Base-by-base conservation (phyloP, 345 rosid species). In the Linum lewisii region DNA sequence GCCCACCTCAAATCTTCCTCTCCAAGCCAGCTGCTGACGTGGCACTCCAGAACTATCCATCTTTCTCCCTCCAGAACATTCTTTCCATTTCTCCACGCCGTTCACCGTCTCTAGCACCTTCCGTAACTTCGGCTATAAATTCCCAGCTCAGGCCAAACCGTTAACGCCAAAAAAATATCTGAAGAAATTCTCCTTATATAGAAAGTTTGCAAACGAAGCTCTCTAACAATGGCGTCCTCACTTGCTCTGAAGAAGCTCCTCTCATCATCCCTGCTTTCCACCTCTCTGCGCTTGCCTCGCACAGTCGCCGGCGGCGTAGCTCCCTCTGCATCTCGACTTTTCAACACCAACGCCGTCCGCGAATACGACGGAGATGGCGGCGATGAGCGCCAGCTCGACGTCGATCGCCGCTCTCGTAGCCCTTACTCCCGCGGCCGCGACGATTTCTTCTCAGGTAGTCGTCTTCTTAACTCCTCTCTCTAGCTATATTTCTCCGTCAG, bases 401-500 rank as follows among this genome's bases (percentile, higher is more conserved):
- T 59, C 24, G 72, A 70, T 24, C 69, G 58, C 51, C 63, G 66
- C 66, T 20, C 71, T 14, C 67, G 32, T 50, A 71, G 65, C 60
- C 6, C 72, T 22, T 64, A 64, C 56, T 36, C 82, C 63, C 76
- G 79, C 37, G 71, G 75, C 21, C 70, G 78, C 50, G 78, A 63
- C 57, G 75, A 69, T 50, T 57, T 79, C 58, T 69, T 79, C 62
- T 24, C 84, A 59, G 81, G 87, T 82, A 75, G 62, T 62, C 20
- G 49, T 66, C 56, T 57, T 37, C 60, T 54, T 6, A 2, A 10
- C 58, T 16, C 60, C 6, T 1, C 2, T 7, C 11, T 1, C 1
- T 18, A 45, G 25, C 5, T 25, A 21, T 6, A 23, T 5, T 34
- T 4, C 1, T 50, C 11, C 20, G 42, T 21, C 23, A 7, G 9